phyloP scores from a whole-genome alignment of 176 grass and related monocot species.

The Chloris gayana region DNA sequence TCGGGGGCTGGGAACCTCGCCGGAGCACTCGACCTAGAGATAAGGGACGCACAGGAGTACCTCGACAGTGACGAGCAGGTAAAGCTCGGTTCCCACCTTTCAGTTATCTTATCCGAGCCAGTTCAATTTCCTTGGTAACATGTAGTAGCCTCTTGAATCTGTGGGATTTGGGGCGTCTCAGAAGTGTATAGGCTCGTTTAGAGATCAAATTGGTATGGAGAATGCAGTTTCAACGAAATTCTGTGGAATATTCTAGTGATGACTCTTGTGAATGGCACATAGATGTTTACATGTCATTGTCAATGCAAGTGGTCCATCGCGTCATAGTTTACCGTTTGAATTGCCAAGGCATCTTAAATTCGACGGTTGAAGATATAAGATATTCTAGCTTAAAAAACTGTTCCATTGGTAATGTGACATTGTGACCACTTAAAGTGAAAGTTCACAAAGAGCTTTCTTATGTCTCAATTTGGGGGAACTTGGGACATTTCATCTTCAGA shows the following conservation, averaged over 20 bases:
- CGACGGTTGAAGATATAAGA: not conserved
- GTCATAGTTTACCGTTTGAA: not conserved
- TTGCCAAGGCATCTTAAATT: not conserved
- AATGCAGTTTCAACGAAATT: not conserved
- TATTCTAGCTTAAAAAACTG: not conserved
- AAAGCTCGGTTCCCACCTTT: not conserved
- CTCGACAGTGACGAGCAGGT: conserved; percentile 75
- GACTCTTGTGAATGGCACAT: not conserved
- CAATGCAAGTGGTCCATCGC: not conserved
- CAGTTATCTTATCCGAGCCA: not conserved
- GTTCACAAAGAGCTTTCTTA: not conserved
- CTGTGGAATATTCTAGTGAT: not conserved
- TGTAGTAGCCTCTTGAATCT: not conserved
- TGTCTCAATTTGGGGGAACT: not conserved
- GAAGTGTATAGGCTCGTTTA: not conserved
- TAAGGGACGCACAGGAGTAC: conserved; percentile 70
- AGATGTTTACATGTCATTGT: not conserved
- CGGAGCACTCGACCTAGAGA: conserved; percentile 66
- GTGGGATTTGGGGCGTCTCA: not conserved
- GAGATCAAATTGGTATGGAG: not conserved
- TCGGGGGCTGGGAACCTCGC: conserved; percentile 51
- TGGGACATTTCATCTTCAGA: not conserved
- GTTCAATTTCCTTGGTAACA: not conserved
- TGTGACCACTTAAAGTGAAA: not conserved
- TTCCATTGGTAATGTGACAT: not conserved